Conservation (phyloP, 1,284 basidiomycete species). For the Leccinum subrobustum region DNA sequence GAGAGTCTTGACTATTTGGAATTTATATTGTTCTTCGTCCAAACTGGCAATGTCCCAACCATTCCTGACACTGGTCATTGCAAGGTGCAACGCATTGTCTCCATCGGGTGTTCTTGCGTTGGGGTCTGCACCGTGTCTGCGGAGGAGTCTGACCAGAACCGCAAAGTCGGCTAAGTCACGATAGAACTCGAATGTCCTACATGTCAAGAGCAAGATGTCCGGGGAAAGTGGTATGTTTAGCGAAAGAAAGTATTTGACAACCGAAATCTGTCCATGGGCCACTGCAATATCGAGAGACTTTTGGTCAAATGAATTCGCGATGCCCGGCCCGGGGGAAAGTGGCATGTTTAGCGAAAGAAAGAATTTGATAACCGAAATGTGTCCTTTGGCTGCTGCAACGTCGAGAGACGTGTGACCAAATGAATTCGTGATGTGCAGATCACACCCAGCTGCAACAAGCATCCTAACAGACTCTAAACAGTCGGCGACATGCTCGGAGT, state of each 20-base stretch:
- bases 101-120: background rate
- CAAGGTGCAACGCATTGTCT: background rate
- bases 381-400: background rate
- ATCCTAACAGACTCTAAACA: background rate
- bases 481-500: too few species aligned
- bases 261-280: too few species aligned
- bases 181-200: too few species aligned
- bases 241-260: too few species aligned
- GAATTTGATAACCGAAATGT: background rate
- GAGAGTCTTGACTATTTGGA: too few species aligned
- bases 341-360: background rate
- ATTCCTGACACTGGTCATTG: background rate
- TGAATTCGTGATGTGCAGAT: background rate
- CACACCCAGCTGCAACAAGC: background rate
- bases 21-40: too few species aligned
- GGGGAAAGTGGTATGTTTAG: background rate
- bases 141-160: background rate
- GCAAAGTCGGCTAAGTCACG: background rate
- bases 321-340: too few species aligned
- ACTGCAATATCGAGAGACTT: too few species aligned
- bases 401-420: background rate
- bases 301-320: too few species aligned
- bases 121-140: background rate
- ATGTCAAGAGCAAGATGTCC: background rate
- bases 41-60: too few species aligned